phyloP scores from a whole-genome alignment of 805 yeast species.

The Cyberlindnera nakhonratchasimensis region DNA sequence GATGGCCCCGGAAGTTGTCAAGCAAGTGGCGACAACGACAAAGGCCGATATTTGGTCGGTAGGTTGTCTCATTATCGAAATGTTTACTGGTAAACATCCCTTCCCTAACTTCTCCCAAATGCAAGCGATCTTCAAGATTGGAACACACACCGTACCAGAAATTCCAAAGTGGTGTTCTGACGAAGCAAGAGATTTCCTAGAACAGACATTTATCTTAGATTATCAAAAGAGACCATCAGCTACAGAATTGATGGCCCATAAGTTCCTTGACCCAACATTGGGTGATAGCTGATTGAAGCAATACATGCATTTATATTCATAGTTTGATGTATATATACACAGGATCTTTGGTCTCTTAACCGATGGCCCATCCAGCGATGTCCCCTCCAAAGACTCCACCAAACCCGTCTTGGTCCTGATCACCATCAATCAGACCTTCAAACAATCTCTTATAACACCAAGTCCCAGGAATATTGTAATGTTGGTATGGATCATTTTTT shows the following conservation, averaged over 20 bases:
- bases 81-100: conserved; percentile 96
- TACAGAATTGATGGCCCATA: conserved; percentile 57
- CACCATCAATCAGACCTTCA: conserved; percentile 39
- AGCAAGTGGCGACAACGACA: conserved; percentile 84
- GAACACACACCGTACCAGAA: conserved; percentile 77
- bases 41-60: conserved; percentile 98
- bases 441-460: conserved; percentile 49
- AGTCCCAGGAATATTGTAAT: conserved; percentile 41
- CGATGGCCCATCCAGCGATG: neutral
- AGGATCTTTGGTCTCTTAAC: no score
- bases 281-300: conserved; percentile 5
- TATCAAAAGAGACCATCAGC: conserved; percentile 74
- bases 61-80: conserved; percentile 90
- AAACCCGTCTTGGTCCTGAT: neutral
- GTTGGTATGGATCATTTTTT: conserved; percentile 46
- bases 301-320: neutral
- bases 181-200: conserved; percentile 64
- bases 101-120: conserved; percentile 92
- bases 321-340: neutral
- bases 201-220: conserved; percentile 69
- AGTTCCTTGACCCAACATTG: conserved; percentile 40
- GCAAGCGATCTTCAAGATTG: conserved; percentile 96
- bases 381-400: conserved; percentile 1
- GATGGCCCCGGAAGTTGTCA: conserved; percentile 99
- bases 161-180: conserved; percentile 71